A percentile compares a stretch with the other conserved stretches of the same genome.
Conservation (phyloP, 768 basidiomycete genomes). For the Lentinula sp. region DNA sequence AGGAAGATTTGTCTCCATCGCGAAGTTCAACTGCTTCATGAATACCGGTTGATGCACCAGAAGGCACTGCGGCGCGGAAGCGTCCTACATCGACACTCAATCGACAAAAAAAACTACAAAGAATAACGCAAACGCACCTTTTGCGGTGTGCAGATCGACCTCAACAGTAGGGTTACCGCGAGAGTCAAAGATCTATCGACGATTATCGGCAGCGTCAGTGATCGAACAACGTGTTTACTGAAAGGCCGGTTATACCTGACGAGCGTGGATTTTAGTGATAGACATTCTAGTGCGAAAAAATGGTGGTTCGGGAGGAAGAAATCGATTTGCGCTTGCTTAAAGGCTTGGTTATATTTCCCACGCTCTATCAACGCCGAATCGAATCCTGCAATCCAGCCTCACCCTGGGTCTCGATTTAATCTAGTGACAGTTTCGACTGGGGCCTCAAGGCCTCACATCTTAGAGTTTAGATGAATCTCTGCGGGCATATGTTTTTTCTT, state of each 20-base stretch:
- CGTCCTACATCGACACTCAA: conserved; percentile 48
- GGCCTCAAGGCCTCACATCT: background rate
- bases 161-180: conserved; percentile 98
- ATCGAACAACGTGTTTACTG: background rate
- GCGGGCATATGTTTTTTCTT: background rate
- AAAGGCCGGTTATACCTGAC: conserved; percentile 56
- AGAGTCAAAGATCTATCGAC: conserved; percentile 91
- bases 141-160: conserved; percentile 82
- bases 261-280: conserved; percentile 86
- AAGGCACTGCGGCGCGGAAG: conserved; percentile 93
- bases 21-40: conserved; percentile 99
- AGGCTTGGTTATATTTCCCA: background rate
- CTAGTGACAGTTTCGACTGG: background rate
- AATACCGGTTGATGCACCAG: conserved; percentile 96
- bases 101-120: conserved; percentile 4
- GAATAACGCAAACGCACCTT: conserved; percentile 46
- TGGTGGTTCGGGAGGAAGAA: conserved; percentile 19
- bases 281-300: conserved; percentile 51
- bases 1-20: conserved; percentile 88
- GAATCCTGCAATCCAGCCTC: background rate
- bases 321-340: background rate
- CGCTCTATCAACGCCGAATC: background rate
- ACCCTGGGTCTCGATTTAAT: background rate
- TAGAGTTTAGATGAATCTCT: background rate
- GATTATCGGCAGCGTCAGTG: background rate